These are phyloP conservation scores for Gyromitra esculenta DNA, from an alignment of 2,329 filamentous ascomycete species.

Conservation along the genomic window DNA sequence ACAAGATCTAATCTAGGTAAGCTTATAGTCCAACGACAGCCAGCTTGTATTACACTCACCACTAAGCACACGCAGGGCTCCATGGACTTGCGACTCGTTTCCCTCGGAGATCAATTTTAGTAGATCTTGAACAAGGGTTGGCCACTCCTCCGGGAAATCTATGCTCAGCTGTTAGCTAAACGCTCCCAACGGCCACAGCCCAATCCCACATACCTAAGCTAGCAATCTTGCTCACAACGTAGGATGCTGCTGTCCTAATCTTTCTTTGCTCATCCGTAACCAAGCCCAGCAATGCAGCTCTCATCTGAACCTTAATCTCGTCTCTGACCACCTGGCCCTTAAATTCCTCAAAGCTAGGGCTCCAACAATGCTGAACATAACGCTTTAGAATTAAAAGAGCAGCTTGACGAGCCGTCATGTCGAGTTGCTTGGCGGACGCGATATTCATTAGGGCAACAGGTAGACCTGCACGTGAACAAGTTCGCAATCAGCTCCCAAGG, in stretches of 20 bases:
- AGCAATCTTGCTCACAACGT: conserved; percentile 91
- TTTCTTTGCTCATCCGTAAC: conserved; percentile 81
- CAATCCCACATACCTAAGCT: conserved; percentile 61
- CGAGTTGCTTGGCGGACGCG: conserved; percentile 77
- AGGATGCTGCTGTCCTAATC: conserved; percentile 88
- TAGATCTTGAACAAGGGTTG: conserved; percentile 82
- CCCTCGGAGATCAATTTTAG: conserved; percentile 80
- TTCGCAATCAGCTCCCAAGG: conserved; percentile 24
- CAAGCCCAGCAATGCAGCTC: conserved; percentile 78
- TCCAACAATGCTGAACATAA: conserved; percentile 88
- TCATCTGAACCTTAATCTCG: conserved; percentile 76
- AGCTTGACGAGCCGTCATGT: conserved; percentile 80
- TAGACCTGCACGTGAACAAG: conserved; percentile 66
- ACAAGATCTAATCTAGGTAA: conserved; percentile 73
- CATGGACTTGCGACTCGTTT: conserved; percentile 76
- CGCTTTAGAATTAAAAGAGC: conserved; percentile 81
- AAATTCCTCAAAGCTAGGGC: conserved; percentile 76
- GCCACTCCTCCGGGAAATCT: conserved; percentile 96
- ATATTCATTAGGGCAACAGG: conserved; percentile 82
- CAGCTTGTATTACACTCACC: conserved; percentile 45
- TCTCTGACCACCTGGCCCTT: conserved; percentile 74
- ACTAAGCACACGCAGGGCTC: conserved; percentile 83
- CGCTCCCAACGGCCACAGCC: conserved; percentile 2
- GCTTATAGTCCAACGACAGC: conserved; percentile 11
- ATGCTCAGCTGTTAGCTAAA: conserved; percentile 60